phyloP scores from a whole-genome alignment of 305 asterid species.

The Fraxinus angustifolia region DNA sequence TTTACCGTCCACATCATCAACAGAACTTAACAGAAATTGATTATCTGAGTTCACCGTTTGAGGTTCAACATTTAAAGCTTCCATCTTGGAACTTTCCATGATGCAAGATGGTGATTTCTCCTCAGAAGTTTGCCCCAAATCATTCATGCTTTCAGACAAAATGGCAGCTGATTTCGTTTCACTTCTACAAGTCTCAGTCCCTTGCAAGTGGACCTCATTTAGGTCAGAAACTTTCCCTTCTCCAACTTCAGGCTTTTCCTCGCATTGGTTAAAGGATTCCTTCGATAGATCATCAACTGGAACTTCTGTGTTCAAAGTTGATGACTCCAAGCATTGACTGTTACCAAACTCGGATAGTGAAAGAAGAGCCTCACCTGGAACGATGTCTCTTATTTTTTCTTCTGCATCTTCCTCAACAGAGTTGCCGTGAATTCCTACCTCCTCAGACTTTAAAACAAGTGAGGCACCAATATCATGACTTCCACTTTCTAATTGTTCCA shows the following conservation, averaged over 20 bases:
- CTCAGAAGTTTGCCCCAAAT: background rate
- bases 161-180: constrained; percentile 14
- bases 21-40: background rate
- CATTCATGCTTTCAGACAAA: background rate
- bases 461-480: constrained; percentile 22
- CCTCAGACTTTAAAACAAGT: constrained; percentile 23
- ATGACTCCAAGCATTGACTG: constrained; percentile 15
- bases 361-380: constrained; percentile 6
- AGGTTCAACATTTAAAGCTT: constrained; percentile 15
- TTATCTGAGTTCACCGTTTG: constrained; percentile 5
- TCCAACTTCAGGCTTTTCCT: constrained; percentile 9
- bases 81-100: background rate
- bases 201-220: constrained; percentile 11
- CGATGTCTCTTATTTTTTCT: constrained; percentile 4
- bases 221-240: constrained; percentile 16
- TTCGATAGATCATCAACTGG: background rate
- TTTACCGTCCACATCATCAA: constrained; percentile 16
- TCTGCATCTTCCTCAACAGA: constrained; percentile 22
- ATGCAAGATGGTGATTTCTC: background rate
- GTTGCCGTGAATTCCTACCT: constrained; percentile 7
- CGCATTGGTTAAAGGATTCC: background rate
- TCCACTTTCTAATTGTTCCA: constrained; percentile 17
- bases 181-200: constrained; percentile 25
- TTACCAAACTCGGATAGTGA: constrained; percentile 15
- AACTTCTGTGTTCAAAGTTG: constrained; percentile 13